These are phyloP conservation scores for Glycine soja DNA, from an alignment of 306 rosid species.

Conservation along the genomic window DNA sequence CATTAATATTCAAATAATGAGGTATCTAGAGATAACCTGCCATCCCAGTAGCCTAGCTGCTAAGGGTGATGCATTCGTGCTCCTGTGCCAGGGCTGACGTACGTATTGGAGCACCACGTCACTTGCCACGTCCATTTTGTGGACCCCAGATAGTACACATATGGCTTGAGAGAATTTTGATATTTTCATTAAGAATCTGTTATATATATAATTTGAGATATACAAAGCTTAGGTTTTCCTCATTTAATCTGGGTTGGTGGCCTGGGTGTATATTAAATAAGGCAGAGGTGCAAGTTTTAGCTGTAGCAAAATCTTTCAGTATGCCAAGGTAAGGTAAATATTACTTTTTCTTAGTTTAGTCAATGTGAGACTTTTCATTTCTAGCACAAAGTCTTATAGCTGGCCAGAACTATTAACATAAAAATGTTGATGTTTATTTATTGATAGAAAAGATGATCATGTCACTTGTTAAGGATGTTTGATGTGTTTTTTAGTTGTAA, in stretches of 20 bases:
- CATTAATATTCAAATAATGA: no score
- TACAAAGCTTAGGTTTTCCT: background rate
- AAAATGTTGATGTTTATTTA: background rate
- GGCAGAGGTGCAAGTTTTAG: background rate
- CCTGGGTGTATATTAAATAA: background rate
- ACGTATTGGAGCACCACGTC: no score
- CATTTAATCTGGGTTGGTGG: background rate
- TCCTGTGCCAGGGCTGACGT: no score
- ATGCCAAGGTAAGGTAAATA: background rate
- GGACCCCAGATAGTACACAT: no score
- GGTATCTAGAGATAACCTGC: no score
- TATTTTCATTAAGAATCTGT: background rate
- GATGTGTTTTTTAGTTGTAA: no score
- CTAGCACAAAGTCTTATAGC: background rate
- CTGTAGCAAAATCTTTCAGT: background rate
- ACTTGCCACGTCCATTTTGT: no score
- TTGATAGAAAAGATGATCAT: background rate
- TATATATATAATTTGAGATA: background rate
- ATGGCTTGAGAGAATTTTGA: constrained; percentile 6
- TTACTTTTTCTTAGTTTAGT: background rate
- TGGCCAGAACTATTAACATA: background rate
- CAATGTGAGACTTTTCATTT: no score
- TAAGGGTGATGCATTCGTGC: no score
- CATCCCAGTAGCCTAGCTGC: no score
- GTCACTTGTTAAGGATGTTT: no score